Evolutionary conservation across 306 rosid species (phyloP).

Genomic region (Corylus heterophylla): DNA sequence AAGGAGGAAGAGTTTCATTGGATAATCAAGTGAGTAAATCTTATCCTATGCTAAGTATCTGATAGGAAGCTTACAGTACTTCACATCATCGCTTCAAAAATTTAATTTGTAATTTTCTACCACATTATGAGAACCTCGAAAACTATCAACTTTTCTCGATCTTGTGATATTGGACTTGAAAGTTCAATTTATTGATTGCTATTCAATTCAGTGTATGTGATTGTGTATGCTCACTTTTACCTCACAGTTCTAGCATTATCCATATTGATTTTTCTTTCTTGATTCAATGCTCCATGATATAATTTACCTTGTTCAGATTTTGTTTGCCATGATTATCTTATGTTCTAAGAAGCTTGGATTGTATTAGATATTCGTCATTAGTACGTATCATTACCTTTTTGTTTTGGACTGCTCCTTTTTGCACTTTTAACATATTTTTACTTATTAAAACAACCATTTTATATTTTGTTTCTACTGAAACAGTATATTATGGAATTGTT

Average conservation of each 20-base stretch:
- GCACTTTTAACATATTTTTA: not conserved
- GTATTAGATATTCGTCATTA: not conserved
- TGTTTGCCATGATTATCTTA: not conserved
- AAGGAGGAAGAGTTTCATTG: constrained; percentile 85
- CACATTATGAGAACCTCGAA: not conserved
- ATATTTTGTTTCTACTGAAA: not conserved
- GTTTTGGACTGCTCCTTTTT: not conserved
- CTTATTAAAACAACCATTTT: not conserved
- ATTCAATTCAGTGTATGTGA: not conserved
- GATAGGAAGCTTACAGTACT: not conserved
- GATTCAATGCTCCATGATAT: not conserved
- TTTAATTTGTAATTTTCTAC: not conserved
- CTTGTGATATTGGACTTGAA: not conserved
- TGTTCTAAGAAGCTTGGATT: not conserved
- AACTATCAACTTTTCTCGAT: not conserved
- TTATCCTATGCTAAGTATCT: constrained; percentile 3
- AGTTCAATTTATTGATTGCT: not conserved
- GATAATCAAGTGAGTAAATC: constrained; percentile 77
- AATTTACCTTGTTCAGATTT: not conserved
- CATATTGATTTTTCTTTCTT: not conserved
- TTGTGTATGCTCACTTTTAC: not conserved
- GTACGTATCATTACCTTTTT: not conserved
- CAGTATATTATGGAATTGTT: not conserved
- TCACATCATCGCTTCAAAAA: not conserved
- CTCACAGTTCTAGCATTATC: not conserved